These are phyloP conservation scores for Pseudocercospora macadamiae DNA, from an alignment of 2,329 filamentous ascomycete species.

Conservation along the genomic window DNA sequence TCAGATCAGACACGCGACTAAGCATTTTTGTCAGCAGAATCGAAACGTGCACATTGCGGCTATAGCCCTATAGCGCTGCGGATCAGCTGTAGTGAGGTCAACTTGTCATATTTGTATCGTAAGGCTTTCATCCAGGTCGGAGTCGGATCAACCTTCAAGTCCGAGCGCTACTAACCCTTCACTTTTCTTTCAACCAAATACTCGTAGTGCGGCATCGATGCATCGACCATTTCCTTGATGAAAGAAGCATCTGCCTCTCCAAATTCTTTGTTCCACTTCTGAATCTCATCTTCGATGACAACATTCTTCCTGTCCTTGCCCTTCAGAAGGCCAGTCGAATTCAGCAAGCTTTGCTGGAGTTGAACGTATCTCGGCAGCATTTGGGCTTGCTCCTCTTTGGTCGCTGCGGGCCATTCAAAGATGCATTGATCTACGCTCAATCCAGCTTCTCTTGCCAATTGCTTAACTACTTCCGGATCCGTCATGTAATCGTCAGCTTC, in stretches of 20 bases:
- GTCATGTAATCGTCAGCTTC: constrained; percentile 46
- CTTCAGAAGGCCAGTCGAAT: constrained; percentile 40
- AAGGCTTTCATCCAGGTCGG: neutral
- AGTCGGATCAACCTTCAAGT: neutral
- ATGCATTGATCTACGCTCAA: constrained; percentile 36
- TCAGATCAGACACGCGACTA: no score
- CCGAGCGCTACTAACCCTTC: neutral
- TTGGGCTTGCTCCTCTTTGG: constrained; percentile 15
- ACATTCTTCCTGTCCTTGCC: constrained; percentile 36
- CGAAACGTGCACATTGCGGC: no score
- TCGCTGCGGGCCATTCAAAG: constrained; percentile 38
- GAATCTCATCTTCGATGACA: constrained; percentile 39
- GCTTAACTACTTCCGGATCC: constrained; percentile 33
- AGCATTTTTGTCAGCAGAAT: no score
- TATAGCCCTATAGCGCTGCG: no score
- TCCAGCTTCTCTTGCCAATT: constrained; percentile 36
- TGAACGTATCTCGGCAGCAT: constrained; percentile 11
- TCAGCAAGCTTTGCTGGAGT: constrained; percentile 36
- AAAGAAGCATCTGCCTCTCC: constrained; percentile 18
- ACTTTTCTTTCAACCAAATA: constrained; percentile 35
- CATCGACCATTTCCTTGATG: constrained; percentile 22
- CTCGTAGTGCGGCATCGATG: constrained; percentile 46
- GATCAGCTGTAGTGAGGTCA: no score
- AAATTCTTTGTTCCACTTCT: constrained; percentile 41
- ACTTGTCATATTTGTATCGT: no score